Base-by-base conservation (phyloP, 2,329 filamentous ascomycete species). In the Diaporthe vaccinii region DNA sequence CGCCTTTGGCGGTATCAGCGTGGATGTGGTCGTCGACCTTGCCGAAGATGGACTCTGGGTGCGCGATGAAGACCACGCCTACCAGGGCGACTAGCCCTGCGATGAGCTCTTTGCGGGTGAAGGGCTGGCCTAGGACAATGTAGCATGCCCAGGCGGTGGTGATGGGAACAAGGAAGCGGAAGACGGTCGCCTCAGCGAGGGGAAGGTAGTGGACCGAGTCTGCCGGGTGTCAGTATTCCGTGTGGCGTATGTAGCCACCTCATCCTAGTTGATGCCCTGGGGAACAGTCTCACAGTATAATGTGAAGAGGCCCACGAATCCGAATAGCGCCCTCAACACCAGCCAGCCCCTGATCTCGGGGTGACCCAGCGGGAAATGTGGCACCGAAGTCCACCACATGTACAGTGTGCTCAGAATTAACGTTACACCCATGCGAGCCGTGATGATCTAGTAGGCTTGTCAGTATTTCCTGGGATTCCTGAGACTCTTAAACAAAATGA, bases 131-230 rank as follows among this genome's bases (percentile, higher is more conserved):
- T 92, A 86, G 39, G 79, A 79, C 59, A 87, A 94, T 82, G 91
- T 95, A 78, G 87, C 92, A 89, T 89, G 95, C 82, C 88, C 86
- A 82, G 1, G 85, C 93, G 10, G 93, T 91, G 14, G 95, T 86
- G 10, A 92, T 92, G 0, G 94, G 94, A 0, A 93, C 89, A 4
- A 97, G 87, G 82, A 96, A 97, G 9, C 93, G 95, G 46, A 97
- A 92, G 34, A 96, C 93, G 0, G 93, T 95, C 1, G 94, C 93
- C 80, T 97, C 94, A 2, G 93, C 91, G 2, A 97, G 87, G 2
- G 94, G 92, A 0, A 97, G 89, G 77, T 95, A 96, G 34, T 93
- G 87, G 0, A 86, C 81, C 0, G 84, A 84, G 44, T 87, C 83
- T 85, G 89, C 10, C 2, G n/a, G 4, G 20, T 41, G 12, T 61